Conservation (phyloP, 2,329 filamentous ascomycete species). For the Neonectria magnoliae region DNA sequence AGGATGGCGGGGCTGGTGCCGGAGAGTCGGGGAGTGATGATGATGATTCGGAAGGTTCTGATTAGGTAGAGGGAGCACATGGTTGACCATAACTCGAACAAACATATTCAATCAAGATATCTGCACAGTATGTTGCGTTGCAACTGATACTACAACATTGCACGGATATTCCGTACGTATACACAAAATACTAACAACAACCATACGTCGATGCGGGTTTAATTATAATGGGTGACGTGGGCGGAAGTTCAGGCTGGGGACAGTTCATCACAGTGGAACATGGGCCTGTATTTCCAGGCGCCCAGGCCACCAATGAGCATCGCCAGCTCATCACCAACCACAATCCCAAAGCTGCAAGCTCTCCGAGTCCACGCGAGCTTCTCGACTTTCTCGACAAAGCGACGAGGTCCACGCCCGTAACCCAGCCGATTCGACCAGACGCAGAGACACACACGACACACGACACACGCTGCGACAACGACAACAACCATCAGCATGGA, state of each 20-base stretch:
- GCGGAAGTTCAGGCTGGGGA: slow-evolving; percentile 13
- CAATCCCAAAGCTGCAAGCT: slow-evolving; percentile 31
- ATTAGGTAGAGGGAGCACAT: slow-evolving; percentile 12
- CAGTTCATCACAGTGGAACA: slow-evolving; percentile 9
- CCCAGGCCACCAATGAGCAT: slow-evolving; percentile 37
- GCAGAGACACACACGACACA: neutral
- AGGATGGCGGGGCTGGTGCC: slow-evolving; percentile 37
- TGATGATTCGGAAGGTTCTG: slow-evolving; percentile 28
- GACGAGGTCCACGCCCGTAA: neutral
- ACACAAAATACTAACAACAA: too few species aligned
- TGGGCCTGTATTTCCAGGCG: slow-evolving; percentile 24
- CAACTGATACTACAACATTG: neutral
- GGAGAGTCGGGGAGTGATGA: slow-evolving; percentile 25
- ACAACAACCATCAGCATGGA: slow-evolving; percentile 27
- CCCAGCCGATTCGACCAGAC: slow-evolving; percentile 8
- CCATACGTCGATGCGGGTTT: neutral
- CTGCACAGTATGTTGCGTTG: neutral
- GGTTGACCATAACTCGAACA: too few species aligned
- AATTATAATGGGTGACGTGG: neutral
- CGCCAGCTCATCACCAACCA: slow-evolving; percentile 19
- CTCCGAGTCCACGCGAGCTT: slow-evolving; percentile 26
- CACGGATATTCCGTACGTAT: too few species aligned
- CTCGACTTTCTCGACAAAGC: slow-evolving; percentile 4
- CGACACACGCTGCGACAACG: slow-evolving; percentile 20
- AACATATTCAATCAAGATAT: neutral